Base-by-base conservation (phyloP, 208 protist species). In the Angomonas ambiguus region DNA sequence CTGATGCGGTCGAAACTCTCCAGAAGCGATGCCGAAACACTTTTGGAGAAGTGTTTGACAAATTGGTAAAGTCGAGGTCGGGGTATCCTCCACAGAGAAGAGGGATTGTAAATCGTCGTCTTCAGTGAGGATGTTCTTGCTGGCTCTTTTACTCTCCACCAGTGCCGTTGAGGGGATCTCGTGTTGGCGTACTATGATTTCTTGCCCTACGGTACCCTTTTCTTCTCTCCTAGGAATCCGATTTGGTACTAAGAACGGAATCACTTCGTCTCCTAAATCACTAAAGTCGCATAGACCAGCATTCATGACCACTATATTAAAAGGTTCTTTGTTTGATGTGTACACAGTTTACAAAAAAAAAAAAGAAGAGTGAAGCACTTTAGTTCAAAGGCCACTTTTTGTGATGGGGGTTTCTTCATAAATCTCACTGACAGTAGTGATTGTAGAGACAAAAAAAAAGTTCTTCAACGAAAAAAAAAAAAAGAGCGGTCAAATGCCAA, bases 1-100 rank as follows among this genome's bases (percentile, higher is more conserved):
- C 72, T 97, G 93, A n/a, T 71, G 71, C 0, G 70, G 69, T 27
- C 91, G 83, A 51, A 97, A 96, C 30, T 65, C n/a, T 0, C 87
- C 90, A 0, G 55, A 66, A 22, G 68, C 22, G 32, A 96, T 74
- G 42, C 76, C 65, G 24, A 53, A 53, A 20, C 90, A 77, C 64
- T 91, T 80, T 42, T 67, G 57, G 5, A 73, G 77, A 25, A 96
- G 77, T 4, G 92, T 55, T 30, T 78, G 80, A 8, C 70, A 65
- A 33, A 61, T n/a, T 4, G 45, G 45, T 27, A 13, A 20, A n/a
- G 45, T 53, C 18, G 10, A 8, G 45, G 18, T 4, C 35, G 5
- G 35, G 13, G 5, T 41, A 41, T 5, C 13, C 5, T 41, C 35
- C 35, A 13, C 35, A 41, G 5, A 13, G 13, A 41, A 13, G 8